Conservation (phyloP, 2,329 filamentous ascomycete species). For the Aspergillus sp. region DNA sequence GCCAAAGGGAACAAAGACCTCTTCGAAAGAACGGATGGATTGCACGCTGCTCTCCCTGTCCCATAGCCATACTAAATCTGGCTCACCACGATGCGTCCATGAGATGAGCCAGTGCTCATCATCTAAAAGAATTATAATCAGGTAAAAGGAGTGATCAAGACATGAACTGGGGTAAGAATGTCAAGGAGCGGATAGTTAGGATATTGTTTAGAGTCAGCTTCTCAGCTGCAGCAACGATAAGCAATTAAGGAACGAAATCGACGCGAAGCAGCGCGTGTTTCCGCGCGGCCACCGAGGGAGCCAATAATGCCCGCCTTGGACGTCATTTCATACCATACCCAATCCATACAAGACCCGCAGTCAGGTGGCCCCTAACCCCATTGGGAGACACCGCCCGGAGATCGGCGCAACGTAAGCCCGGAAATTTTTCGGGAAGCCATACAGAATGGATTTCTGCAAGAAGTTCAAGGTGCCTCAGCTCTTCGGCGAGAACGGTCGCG, state of each 20-base stretch:
- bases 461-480: not conserved
- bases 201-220: not conserved
- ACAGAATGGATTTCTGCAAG: slow-evolving; percentile 22
- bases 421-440: slow-evolving; percentile 39
- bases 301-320: slow-evolving; percentile 4
- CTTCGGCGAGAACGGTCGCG: slow-evolving; percentile 18
- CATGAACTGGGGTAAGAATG: not conserved
- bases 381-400: slow-evolving; percentile 8
- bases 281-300: slow-evolving; percentile 10
- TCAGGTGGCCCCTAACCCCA: not conserved
- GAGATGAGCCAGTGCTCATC: slow-evolving; percentile 28
- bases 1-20: slow-evolving; percentile 31
- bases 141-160: not conserved
- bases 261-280: slow-evolving; percentile 28
- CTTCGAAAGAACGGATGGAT: slow-evolving; percentile 46
- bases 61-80: slow-evolving; percentile 36
- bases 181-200: not conserved
- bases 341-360: not conserved
- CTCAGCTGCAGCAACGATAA: slow-evolving; percentile 3
- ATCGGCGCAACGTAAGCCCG: slow-evolving; percentile 33
- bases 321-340: slow-evolving; percentile 21
- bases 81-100: slow-evolving; percentile 30
- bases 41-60: slow-evolving; percentile 38
- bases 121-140: not conserved
- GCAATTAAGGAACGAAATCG: slow-evolving; percentile 16